Evolutionary conservation across 176 grass and related monocot genomes (phyloP).

Genomic region (Bonia amplexicaulis): DNA sequence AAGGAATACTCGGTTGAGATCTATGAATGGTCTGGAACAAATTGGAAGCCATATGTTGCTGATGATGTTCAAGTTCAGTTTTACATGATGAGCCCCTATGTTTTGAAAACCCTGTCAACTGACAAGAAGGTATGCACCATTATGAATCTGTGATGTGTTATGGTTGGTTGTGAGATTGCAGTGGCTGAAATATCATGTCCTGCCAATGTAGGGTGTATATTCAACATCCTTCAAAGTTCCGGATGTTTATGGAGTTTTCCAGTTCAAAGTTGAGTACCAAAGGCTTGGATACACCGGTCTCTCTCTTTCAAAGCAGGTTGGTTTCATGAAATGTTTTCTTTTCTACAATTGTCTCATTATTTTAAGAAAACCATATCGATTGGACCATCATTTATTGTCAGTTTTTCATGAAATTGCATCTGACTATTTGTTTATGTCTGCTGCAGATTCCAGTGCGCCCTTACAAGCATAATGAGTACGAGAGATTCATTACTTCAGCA

Average conservation of each 20-base stretch:
- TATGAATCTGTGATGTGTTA: neutral
- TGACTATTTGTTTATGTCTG: conserved; percentile 18
- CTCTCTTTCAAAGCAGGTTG: conserved; percentile 88
- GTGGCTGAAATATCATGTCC: conserved; percentile 15
- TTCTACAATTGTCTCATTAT: neutral
- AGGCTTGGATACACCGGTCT: conserved; percentile 90
- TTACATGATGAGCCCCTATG: conserved; percentile 99
- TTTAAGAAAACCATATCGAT: neutral
- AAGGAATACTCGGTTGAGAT: conserved; percentile 99
- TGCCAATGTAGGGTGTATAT: conserved; percentile 61
- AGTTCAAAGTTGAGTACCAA: conserved; percentile 94
- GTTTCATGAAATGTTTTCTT: conserved; percentile 7
- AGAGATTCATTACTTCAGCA: conserved; percentile 91
- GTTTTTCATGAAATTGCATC: neutral
- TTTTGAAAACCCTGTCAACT: conserved; percentile 75
- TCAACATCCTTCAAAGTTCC: conserved; percentile 94
- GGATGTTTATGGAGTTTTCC: conserved; percentile 99
- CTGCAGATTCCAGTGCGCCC: conserved; percentile 91
- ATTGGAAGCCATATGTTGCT: conserved; percentile 90
- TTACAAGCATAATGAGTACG: conserved; percentile 90
- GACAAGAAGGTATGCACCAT: conserved; percentile 53
- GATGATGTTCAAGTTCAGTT: conserved; percentile 99
- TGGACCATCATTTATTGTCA: neutral
- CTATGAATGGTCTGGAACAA: conserved; percentile 97
- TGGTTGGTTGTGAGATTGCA: conserved; percentile 17